phyloP scores from a whole-genome alignment of 352 stramenopile species.

The Phytophthora quininea region DNA sequence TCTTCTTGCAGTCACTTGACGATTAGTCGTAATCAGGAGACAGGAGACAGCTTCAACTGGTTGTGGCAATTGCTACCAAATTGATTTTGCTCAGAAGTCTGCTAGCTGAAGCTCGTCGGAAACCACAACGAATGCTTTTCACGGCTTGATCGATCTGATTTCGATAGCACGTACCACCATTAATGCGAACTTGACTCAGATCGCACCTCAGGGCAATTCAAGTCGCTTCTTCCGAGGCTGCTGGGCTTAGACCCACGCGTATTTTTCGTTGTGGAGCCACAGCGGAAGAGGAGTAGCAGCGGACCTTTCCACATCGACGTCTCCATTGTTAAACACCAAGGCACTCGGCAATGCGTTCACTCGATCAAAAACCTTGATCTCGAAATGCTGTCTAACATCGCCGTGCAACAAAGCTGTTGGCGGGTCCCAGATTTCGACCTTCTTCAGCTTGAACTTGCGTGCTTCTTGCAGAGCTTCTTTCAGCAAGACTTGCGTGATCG shows the following conservation, averaged over 20 bases:
- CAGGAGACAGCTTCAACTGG: neutral
- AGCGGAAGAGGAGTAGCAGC: conserved; percentile 19
- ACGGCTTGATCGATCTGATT: conserved; percentile 13
- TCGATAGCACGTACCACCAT: neutral
- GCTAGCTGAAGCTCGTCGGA: neutral
- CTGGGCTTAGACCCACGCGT: conserved; percentile 48
- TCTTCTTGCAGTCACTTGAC: conserved; percentile 16
- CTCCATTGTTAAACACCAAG: conserved; percentile 42
- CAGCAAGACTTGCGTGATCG: conserved; percentile 27
- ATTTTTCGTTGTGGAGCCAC: conserved; percentile 64
- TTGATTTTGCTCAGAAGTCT: neutral
- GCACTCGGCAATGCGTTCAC: conserved; percentile 54
- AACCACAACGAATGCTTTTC: neutral
- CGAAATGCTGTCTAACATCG: conserved; percentile 25
- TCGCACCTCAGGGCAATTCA: neutral
- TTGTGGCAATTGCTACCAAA: neutral
- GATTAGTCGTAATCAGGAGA: conserved; percentile 8
- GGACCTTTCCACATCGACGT: neutral
- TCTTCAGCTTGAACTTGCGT: conserved; percentile 38
- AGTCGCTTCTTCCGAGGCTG: too few species aligned
- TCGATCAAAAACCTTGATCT: conserved; percentile 37
- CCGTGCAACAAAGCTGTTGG: conserved; percentile 28
- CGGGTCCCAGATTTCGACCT: conserved; percentile 53
- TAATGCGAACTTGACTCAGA: neutral
- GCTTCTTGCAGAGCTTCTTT: conserved; percentile 34